Conservation (phyloP, 2,329 filamentous ascomycete species). For the Daldinia eschscholtzii region DNA sequence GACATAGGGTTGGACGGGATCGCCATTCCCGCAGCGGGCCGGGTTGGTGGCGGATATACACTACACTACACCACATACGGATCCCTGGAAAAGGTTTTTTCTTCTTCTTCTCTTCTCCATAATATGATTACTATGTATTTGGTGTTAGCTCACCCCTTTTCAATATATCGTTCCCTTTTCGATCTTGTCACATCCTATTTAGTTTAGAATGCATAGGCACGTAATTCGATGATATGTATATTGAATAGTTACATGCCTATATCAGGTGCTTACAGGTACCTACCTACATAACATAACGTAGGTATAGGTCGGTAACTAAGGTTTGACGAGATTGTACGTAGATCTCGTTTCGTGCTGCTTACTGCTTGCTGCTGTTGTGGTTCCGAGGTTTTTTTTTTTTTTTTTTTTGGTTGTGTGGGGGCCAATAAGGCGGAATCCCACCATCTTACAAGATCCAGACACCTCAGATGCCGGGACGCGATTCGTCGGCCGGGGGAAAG, state of each 20-base stretch:
- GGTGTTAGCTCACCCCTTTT: not conserved
- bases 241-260: too few species aligned
- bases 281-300: not conserved
- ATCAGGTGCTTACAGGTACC: not conserved
- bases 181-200: not conserved
- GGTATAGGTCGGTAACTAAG: not conserved
- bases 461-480: constrained; percentile 1
- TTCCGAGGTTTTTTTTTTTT: not conserved
- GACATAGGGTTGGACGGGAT: constrained; percentile 19
- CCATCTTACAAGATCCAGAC: constrained; percentile 22
- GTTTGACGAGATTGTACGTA: constrained; percentile 6
- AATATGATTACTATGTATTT: too few species aligned
- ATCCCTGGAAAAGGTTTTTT: not conserved
- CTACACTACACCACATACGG: not conserved
- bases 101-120: not conserved
- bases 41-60: constrained; percentile 4
- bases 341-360: not conserved
- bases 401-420: constrained; percentile 5
- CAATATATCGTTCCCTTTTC: not conserved
- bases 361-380: not conserved
- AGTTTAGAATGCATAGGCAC: not conserved
- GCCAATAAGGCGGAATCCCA: constrained; percentile 32
- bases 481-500: constrained; percentile 13
- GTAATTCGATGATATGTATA: not conserved
- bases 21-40: constrained; percentile 19